Evolutionary conservation across 1,284 basidiomycete genomes (phyloP).

Genomic region (Anthracocystis walkeri): DNA sequence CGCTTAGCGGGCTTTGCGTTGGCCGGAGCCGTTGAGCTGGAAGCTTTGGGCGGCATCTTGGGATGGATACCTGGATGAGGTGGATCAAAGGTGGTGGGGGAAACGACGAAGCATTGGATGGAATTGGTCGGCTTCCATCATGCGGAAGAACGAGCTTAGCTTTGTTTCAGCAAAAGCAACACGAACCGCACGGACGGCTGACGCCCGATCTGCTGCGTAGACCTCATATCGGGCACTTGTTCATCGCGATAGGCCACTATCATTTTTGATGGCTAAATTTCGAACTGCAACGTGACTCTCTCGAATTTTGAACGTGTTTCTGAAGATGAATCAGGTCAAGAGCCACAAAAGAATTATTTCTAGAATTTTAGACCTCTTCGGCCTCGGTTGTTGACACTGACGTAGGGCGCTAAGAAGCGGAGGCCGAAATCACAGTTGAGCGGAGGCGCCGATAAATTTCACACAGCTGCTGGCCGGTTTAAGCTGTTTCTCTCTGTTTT

Average conservation of each 20-base stretch:
- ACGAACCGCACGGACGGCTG: slow-evolving; percentile 20
- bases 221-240: not conserved
- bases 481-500: too few relatives aligned
- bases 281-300: not conserved
- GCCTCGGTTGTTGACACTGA: slow-evolving; percentile 2
- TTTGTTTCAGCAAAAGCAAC: slow-evolving; percentile 6
- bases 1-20: slow-evolving; percentile 30
- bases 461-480: not conserved
- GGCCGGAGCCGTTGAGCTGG: slow-evolving; percentile 24
- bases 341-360: not conserved
- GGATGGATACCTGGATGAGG: not conserved
- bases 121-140: not conserved
- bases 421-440: not conserved
- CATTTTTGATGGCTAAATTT: not conserved
- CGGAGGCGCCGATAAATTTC: slow-evolving; percentile 11
- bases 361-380: slow-evolving; percentile 1
- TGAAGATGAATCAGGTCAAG: slow-evolving; percentile 1
- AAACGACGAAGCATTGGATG: not conserved
- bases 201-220: not conserved
- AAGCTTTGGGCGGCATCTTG: slow-evolving; percentile 45
- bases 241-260: not conserved
- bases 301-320: not conserved
- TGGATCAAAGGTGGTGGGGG: not conserved
- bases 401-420: slow-evolving; percentile 5
- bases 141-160: not conserved